Base-by-base conservation (phyloP, 108 stramenopile genomes). In the Cylindrotheca closterium region DNA sequence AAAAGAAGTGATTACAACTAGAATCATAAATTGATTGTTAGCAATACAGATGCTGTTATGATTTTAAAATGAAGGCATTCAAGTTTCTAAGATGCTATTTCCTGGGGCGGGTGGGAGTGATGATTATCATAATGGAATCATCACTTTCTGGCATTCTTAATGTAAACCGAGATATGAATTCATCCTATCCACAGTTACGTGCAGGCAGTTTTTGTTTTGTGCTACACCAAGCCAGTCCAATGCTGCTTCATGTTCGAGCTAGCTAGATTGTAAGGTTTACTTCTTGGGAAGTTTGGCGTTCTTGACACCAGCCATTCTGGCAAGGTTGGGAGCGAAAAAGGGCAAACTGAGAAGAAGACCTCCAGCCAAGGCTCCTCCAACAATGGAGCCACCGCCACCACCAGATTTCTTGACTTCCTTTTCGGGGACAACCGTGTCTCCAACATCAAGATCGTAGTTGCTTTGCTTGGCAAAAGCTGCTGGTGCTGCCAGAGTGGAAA, bases 281-380 rank as follows among this genome's bases (percentile, higher is more conserved):
- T 42, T 42, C 37, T 42, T 42, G 37, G 37, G 37, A 10, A 58
- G n/a, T 56, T 67, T 67, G 32, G 66, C 33, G 47, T 67, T 67
- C 53, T 67, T 67, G 56, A 58, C 26, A 27, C 66, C 66, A 26
- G 66, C 66, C 10, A 67, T 7, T 23, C 66, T 29, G n/a, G 54
- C 46, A 12, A 67, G 28, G 23, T 67, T 67, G 15, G 55, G 66
- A 3, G 33, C 24, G 22, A 67, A 67, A 30, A 67, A 67, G 10
- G 66, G 66, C 37, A 67, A 58, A 58, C 66, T 67, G 10, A 67
- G 26, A 12, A 48, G 27, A 7, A 67, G 22, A 58, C 66, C 54
- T 48, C 56, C 66, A n/a, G 42, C 66, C 42, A 67, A 47, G 12
- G 66, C 66, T 2, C 42, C 66, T 10, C 61, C 61, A 7, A 63